Conservation (phyloP, 2,329 filamentous ascomycete genomes). For the Truncatella angustata region DNA sequence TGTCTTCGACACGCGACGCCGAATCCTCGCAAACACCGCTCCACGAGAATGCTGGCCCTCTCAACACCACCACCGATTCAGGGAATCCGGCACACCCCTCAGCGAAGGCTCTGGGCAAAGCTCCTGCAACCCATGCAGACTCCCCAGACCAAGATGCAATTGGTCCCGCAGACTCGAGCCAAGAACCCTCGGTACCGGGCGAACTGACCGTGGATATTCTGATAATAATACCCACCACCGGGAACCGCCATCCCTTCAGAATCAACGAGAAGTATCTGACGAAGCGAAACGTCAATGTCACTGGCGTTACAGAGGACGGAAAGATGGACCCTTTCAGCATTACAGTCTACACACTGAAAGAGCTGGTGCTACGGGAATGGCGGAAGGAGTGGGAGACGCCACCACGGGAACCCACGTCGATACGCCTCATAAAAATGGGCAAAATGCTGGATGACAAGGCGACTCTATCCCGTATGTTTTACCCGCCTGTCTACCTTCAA, state of each 20-base stretch:
- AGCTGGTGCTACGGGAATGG: conserved; percentile 92
- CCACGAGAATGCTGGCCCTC: neutral
- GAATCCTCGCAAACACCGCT: neutral
- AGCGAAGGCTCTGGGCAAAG: conserved; percentile 9
- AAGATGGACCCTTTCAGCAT: conserved; percentile 80
- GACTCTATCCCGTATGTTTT: conserved; percentile 77
- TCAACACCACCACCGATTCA: neutral
- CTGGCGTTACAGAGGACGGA: conserved; percentile 59
- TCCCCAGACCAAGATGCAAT: conserved; percentile 12
- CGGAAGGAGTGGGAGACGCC: conserved; percentile 85
- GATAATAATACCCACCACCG: conserved; percentile 71
- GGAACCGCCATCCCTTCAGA: conserved; percentile 83
- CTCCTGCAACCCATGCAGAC: neutral
- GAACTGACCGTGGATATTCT: conserved; percentile 68
- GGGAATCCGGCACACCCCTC: neutral
- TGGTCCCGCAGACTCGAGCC: conserved; percentile 11
- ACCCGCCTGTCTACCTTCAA: no score
- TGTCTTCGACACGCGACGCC: neutral
- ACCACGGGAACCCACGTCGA: conserved; percentile 82
- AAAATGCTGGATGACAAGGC: conserved; percentile 88
- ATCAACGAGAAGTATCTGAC: conserved; percentile 83
- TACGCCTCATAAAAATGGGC: conserved; percentile 88
- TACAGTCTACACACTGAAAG: conserved; percentile 90
- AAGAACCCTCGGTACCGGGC: conserved; percentile 11
- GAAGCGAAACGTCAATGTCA: conserved; percentile 75